These are phyloP conservation scores for Cadophora gregata DNA, from an alignment of 2,329 filamentous ascomycete genomes.

Conservation along the genomic window DNA sequence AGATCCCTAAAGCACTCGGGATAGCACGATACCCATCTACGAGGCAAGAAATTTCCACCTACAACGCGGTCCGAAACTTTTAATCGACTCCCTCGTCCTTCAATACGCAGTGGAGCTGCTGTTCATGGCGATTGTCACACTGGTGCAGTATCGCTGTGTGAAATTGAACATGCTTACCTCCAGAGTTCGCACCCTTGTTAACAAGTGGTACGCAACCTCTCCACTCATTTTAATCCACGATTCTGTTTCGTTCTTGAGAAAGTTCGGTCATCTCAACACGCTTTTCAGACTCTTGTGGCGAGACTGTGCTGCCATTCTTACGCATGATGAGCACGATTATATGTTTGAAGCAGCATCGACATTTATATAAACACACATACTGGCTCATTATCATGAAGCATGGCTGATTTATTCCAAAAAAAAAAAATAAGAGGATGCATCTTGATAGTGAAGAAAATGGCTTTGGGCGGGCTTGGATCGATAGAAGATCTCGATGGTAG, in stretches of 20 bases:
- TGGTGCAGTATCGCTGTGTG: constrained; percentile 41
- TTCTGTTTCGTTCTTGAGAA: constrained; percentile 47
- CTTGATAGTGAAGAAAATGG: constrained; percentile 20
- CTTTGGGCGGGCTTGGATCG: constrained; percentile 22
- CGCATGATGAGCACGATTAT: neutral
- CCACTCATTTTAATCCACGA: constrained; percentile 45
- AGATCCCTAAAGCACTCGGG: constrained; percentile 45
- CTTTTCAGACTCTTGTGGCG: constrained; percentile 3
- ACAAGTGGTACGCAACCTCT: constrained; percentile 46
- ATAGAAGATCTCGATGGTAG: neutral
- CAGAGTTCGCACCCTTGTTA: constrained; percentile 44
- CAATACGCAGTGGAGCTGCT: constrained; percentile 44
- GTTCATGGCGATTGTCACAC: constrained; percentile 31
- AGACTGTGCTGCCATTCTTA: constrained; percentile 34
- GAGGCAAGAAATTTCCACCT: neutral
- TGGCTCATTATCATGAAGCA: constrained; percentile 47
- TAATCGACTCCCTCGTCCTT: constrained; percentile 42
- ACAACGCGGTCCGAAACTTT: constrained; percentile 39
- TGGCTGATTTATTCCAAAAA: constrained; percentile 42
- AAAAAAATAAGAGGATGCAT: constrained; percentile 17
- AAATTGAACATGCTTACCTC: constrained; percentile 38
- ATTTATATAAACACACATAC: constrained; percentile 44
- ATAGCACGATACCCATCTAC: constrained; percentile 27
- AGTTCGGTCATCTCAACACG: constrained; percentile 42
- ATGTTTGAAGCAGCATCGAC: constrained; percentile 47